A percentile compares a stretch with the other conserved stretches of the same genome.
phyloP scores from a whole-genome alignment of 805 yeast species.

The Citeromyces matritensis region DNA sequence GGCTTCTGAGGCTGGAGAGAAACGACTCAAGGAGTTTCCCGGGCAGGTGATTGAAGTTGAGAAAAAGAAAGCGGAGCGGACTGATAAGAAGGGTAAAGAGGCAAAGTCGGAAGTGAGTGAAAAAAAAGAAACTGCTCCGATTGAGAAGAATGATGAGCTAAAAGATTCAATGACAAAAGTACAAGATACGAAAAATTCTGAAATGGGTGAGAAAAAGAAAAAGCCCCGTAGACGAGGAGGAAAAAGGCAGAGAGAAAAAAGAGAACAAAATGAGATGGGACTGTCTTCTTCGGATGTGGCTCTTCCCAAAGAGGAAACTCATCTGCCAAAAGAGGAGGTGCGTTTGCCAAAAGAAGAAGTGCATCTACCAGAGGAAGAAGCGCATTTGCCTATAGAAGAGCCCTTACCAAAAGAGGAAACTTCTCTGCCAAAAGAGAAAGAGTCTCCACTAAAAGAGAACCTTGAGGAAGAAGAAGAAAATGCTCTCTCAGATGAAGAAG shows the following conservation, averaged over 20 bases:
- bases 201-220: not conserved
- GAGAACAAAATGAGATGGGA: constrained; percentile 3
- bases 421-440: constrained; percentile 1
- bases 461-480: constrained; percentile 12
- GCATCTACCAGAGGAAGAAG: no score
- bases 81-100: constrained; percentile 1
- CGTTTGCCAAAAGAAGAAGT: constrained; percentile 5
- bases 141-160: not conserved
- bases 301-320: constrained; percentile 1
- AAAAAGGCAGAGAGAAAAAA: constrained; percentile 2
- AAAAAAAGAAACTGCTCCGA: no score
- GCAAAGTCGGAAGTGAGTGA: constrained; percentile 9
- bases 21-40: constrained; percentile 58
- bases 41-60: constrained; percentile 34
- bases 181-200: not conserved
- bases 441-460: constrained; percentile 5
- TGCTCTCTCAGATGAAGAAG: constrained; percentile 57
- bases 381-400: no score
- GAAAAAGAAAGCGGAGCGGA: constrained; percentile 9
- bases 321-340: constrained; percentile 1
- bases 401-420: constrained; percentile 4
- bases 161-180: not conserved
- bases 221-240: constrained; percentile 1
- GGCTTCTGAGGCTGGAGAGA: constrained; percentile 61
- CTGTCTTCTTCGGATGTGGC: constrained; percentile 1